phyloP scores from a whole-genome alignment of 1,284 basidiomycete genomes.

The Rhodotorula sp. region DNA sequence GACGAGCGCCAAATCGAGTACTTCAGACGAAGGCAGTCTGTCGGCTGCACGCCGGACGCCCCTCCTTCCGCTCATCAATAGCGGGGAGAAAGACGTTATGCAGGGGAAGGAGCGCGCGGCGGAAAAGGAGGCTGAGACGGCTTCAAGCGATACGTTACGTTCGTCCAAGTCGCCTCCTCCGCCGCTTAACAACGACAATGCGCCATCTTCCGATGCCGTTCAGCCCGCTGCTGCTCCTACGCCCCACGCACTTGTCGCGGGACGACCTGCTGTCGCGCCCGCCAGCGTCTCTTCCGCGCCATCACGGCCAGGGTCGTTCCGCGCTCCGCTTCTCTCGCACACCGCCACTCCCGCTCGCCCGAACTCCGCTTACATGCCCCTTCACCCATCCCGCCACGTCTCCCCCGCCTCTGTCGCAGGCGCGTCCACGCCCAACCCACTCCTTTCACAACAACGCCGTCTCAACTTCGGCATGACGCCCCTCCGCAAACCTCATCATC shows the following conservation, averaged over 20 bases:
- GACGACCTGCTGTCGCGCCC: background rate
- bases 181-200: no score
- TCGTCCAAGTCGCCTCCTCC: no score
- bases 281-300: background rate
- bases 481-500: slow-evolving; percentile 29
- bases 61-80: background rate
- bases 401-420: background rate
- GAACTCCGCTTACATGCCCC: background rate
- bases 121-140: background rate
- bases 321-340: background rate
- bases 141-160: background rate
- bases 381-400: background rate
- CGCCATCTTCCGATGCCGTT: no score
- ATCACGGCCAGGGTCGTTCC: background rate
- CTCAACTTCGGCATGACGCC: slow-evolving; percentile 42
- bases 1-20: background rate
- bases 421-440: slow-evolving; percentile 3
- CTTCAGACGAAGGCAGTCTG: no score
- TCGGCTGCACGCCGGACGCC: background rate
- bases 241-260: background rate
- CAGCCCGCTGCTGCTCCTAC: background rate
- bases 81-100: no score
- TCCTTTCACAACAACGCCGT: slow-evolving; percentile 16
- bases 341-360: slow-evolving; percentile 5
- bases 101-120: background rate